Percentiles rank a stretch among this genome's conserved stretches.
Conservation (phyloP, 2,329 filamentous ascomycete genomes). For the Coniochaeta pulveracea region DNA sequence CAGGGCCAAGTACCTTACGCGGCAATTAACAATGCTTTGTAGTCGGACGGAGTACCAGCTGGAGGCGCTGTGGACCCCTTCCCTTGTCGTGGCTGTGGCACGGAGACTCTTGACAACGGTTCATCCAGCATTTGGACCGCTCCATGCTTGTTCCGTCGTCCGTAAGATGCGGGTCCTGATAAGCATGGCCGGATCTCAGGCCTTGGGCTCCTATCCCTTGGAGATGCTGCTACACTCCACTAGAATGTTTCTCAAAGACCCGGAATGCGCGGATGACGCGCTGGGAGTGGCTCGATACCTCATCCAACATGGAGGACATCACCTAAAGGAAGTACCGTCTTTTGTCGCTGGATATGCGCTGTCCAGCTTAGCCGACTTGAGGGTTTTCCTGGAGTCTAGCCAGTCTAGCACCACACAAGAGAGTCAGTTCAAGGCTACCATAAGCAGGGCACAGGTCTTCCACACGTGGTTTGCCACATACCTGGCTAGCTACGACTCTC, state of each 20-base stretch:
- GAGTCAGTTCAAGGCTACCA: constrained; percentile 66
- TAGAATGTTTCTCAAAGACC: constrained; percentile 66
- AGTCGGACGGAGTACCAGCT: constrained; percentile 56
- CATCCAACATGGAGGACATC: constrained; percentile 51
- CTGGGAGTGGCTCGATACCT: constrained; percentile 82
- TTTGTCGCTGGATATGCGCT: constrained; percentile 76
- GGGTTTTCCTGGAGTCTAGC: constrained; percentile 61
- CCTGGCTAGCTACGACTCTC: constrained; percentile 49
- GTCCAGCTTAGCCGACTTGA: constrained; percentile 67
- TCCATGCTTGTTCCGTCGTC: constrained; percentile 78
- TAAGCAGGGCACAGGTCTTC: constrained; percentile 65
- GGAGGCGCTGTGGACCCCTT: constrained; percentile 60
- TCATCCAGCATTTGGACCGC: constrained; percentile 70
- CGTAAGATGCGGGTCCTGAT: constrained; percentile 77
- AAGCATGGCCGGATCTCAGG: constrained; percentile 61
- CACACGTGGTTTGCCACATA: constrained; percentile 68
- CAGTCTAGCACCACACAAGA: constrained; percentile 78
- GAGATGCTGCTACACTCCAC: constrained; percentile 84
- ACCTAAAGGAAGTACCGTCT: constrained; percentile 54
- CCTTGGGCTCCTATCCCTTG: constrained; percentile 68
- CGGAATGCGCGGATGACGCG: constrained; percentile 82
- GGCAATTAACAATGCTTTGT: constrained; percentile 70
- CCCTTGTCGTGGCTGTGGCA: constrained; percentile 61
- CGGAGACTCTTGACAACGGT: constrained; percentile 72
- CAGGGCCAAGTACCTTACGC: constrained; percentile 62